Base-by-base conservation (phyloP, 2,329 filamentous ascomycete genomes). In the Arthrobotrys sinensis region DNA sequence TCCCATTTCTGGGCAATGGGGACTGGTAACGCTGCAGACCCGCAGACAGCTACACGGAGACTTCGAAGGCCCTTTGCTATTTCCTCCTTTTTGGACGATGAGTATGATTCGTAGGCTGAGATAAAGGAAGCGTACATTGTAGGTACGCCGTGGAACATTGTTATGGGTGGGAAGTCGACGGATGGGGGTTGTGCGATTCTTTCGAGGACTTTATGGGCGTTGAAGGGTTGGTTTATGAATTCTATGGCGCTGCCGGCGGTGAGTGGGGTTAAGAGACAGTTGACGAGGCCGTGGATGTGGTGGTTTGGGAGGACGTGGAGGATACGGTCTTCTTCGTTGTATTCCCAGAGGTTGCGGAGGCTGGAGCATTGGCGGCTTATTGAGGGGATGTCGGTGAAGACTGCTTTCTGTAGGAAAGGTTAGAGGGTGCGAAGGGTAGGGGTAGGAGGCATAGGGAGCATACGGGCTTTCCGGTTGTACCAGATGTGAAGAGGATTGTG, bases 221-320 rank as follows among this genome's bases (percentile, higher is more conserved):
- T 97, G 86, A 98, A 98, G 0, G 95, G 95, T 43, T 60, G 16
- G 83, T 97, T 89, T 84, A 98, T 97, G 85, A 87, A 87, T 83
- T 99, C 96, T 82, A 98, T 91, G 3, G 91, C 84, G 91, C 65
- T 93, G 55, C 96, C 96, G 6, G 94, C 90, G 77, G 97, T 90
- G 0, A 99, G 88, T 0, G 96, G 96, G 0, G 95, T 91, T 46
- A 98, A 88, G 21, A 98, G 89, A 12, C 93, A 95, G 83, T 98
- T 98, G 82, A 99, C 91, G 19, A 92, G 96, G 81, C 96, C 96
- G 84, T 99, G 96, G 82, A 99, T 98, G 85, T 99, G 96, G 84
- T 99, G 95, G 1, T 98, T 89, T 0, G 96, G 96, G 0, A 99
- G 90, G 28, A 97, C 89, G 83, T 99, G 96, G 14, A 99, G 90